These are phyloP conservation scores for Cladorrhinum sp. DNA, from an alignment of 2,329 filamentous ascomycete species.

Conservation along the genomic window DNA sequence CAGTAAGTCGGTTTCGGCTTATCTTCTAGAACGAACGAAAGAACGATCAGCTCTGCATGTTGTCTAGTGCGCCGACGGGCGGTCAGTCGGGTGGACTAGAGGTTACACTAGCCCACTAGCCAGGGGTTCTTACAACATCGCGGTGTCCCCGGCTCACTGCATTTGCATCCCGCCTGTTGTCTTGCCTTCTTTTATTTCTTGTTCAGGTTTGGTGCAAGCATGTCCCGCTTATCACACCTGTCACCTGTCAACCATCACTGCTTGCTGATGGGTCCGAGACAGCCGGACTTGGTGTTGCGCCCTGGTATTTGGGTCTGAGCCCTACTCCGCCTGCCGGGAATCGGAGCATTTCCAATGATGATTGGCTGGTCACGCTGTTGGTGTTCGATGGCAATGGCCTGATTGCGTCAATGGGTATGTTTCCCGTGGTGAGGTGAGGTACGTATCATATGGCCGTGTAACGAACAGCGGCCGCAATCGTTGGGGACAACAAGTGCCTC, in stretches of 20 bases:
- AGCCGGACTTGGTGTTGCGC: background rate
- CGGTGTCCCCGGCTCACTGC: constrained; percentile 5
- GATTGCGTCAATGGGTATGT: background rate
- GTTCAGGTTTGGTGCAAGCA: background rate
- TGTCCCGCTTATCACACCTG: background rate
- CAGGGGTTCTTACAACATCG: background rate
- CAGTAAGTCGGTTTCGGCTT: constrained; percentile 1
- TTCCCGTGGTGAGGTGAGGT: background rate
- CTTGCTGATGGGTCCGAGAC: background rate
- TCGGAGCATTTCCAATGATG: background rate
- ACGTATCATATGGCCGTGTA: background rate
- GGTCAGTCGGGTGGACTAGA: background rate
- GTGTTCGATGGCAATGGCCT: background rate
- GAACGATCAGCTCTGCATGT: background rate
- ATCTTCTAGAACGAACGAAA: constrained; percentile 5
- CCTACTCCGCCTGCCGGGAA: background rate
- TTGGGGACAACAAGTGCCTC: background rate
- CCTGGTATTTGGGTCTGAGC: background rate
- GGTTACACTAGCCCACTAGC: background rate
- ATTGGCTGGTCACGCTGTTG: background rate
- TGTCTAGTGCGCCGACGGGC: background rate
- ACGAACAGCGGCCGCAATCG: background rate
- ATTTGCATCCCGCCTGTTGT: background rate
- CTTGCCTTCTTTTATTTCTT: background rate
- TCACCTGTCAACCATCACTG: background rate